phyloP scores from a whole-genome alignment of 345 rosid genomes.

The Physaria fendleri region DNA sequence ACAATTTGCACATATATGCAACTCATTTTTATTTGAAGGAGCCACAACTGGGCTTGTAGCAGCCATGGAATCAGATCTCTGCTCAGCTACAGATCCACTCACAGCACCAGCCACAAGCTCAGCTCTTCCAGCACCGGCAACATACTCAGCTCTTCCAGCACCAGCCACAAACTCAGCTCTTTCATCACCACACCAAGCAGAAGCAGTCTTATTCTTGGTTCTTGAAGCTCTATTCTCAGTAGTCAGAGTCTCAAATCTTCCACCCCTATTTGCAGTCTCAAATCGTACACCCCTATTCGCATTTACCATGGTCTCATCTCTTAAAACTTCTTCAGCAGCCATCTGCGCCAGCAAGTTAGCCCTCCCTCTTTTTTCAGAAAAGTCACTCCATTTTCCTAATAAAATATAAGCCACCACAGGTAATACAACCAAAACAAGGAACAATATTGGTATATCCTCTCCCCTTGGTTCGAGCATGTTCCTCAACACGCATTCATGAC shows the following conservation, averaged over 20 bases:
- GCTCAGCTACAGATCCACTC: background rate
- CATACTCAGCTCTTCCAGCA: constrained; percentile 10
- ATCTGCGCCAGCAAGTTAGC: constrained; percentile 57
- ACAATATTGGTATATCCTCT: constrained; percentile 67
- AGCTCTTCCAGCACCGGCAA: constrained; percentile 4
- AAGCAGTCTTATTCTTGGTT: constrained; percentile 6
- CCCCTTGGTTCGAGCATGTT: constrained; percentile 96
- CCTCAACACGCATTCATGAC: constrained; percentile 73
- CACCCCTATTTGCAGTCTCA: constrained; percentile 18
- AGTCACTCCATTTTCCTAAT: constrained; percentile 85
- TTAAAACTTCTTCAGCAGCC: constrained; percentile 72
- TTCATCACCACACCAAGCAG: background rate
- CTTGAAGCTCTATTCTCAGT: constrained; percentile 14
- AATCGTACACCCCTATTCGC: constrained; percentile 16
- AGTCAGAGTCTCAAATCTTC: constrained; percentile 16
- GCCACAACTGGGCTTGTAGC: constrained; percentile 36
- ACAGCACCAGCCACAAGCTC: constrained; percentile 21
- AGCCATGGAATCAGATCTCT: constrained; percentile 27
- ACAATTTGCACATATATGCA: constrained; percentile 67
- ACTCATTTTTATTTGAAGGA: constrained; percentile 42
- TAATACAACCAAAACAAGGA: constrained; percentile 77
- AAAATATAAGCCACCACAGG: constrained; percentile 67
- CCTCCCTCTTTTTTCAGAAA: constrained; percentile 55
- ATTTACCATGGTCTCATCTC: constrained; percentile 35
- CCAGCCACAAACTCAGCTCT: constrained; percentile 17